Base-by-base conservation (phyloP, 1,284 basidiomycete genomes). In the Ceratobasidium sp. region DNA sequence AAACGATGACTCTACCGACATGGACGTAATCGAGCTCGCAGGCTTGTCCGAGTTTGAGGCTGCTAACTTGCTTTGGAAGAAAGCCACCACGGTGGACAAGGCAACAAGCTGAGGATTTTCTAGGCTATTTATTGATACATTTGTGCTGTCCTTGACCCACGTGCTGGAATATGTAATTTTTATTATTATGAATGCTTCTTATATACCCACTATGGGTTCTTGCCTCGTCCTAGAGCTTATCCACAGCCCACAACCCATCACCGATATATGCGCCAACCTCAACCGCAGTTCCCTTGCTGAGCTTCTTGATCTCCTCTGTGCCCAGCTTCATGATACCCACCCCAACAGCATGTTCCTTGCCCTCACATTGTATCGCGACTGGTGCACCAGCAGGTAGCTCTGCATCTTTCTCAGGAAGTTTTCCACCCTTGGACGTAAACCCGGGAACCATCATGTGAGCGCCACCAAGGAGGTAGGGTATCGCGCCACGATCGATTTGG, bases 381-480 rank as follows among this genome's bases (percentile, higher is more conserved):
- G 92, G 84, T 0, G 86, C 84, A 11, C 87, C 89, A 56, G 87
- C 86, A 18, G 88, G 84, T 46, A 98, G 82, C 0, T 87, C 90
- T 40, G 82, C 82, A 40, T 90, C 88, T 28, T 86, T 81, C 7
- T 94, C 88, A 0, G 96, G 96, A 0, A 99, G 87, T 76, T 87
- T 86, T 16, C 96, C 97, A 16, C 96, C 97, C 49, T 89, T 85
- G 33, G 96, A 98, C 25, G 95, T 95, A 72, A 99, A 83, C 11
- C 97, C 97, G 3, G 96, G 97, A 77, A 93, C 95, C 94, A 96
- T 96, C 94, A 96, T 96, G 82, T 92, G 89, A 59, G 94, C 94
- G 38, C 94, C 94, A 8, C 90, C 91, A 54, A 99, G 88, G 28
- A 99, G 86, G 82, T 98, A 99, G 63, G 96, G 94, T 83, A 99